Conservation (phyloP, 208 protist genomes). For the Zelonia costaricensis region DNA sequence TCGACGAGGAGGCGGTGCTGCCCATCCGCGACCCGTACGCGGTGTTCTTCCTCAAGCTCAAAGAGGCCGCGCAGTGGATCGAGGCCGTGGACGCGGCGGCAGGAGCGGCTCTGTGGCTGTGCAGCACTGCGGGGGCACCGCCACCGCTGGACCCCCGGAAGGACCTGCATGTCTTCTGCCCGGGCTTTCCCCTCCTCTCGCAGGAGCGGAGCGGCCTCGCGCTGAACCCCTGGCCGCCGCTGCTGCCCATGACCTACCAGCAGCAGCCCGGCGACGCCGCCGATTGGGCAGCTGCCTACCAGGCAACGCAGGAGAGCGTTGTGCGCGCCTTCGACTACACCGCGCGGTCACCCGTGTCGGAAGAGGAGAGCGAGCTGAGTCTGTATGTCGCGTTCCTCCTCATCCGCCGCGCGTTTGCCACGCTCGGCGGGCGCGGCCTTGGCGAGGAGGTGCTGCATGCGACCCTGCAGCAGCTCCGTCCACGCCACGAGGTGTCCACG, state of each 20-base stretch:
- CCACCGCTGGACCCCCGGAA: constrained; percentile 6
- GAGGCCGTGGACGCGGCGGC: constrained; percentile 4
- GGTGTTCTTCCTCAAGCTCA: constrained; percentile 25
- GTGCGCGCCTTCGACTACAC: constrained; percentile 11
- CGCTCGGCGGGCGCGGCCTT: neutral
- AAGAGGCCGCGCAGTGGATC: constrained; percentile 18
- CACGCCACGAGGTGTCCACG: constrained; percentile 1
- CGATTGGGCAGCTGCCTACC: constrained; percentile 10
- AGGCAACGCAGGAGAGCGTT: constrained; percentile 8
- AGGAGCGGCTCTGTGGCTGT: neutral
- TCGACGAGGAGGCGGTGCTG: constrained; percentile 18
- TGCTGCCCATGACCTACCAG: neutral
- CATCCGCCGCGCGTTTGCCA: constrained; percentile 4
- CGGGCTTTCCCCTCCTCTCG: constrained; percentile 13
- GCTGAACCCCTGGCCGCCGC: constrained; percentile 24
- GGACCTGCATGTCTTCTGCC: constrained; percentile 22
- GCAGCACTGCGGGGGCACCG: neutral
- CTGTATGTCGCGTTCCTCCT: constrained; percentile 25
- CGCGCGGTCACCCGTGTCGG: constrained; percentile 20
- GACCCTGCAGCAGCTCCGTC: constrained; percentile 11
- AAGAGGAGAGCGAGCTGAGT: constrained; percentile 26
- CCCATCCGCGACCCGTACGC: constrained; percentile 28
- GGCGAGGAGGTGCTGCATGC: constrained; percentile 4
- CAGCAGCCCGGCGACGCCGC: neutral
- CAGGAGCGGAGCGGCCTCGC: constrained; percentile 13